These are phyloP conservation scores for Huntiella moniliformis DNA, from an alignment of 2,329 filamentous ascomycete genomes.

Conservation along the genomic window DNA sequence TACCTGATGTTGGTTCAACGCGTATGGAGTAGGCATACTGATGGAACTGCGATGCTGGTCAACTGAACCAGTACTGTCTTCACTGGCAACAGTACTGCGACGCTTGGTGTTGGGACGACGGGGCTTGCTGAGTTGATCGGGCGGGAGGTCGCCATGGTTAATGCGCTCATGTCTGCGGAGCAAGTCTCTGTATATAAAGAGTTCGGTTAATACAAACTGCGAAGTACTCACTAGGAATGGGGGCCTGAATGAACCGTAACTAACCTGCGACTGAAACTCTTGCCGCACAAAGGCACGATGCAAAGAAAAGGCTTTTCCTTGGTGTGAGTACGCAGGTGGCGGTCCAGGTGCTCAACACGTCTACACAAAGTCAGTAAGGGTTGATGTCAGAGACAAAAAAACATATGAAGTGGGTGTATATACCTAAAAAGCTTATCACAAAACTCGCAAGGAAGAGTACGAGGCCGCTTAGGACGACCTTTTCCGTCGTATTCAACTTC, in stretches of 20 bases:
- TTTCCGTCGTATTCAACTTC: constrained; percentile 20
- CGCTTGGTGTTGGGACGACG: constrained; percentile 14
- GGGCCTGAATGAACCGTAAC: constrained; percentile 14
- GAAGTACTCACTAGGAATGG: neutral
- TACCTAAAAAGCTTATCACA: constrained; percentile 45
- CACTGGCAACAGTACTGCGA: neutral
- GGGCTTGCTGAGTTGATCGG: constrained; percentile 18
- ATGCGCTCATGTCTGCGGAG: constrained; percentile 46
- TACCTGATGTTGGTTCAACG: too few relatives aligned
- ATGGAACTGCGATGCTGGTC: too few relatives aligned
- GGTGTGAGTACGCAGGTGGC: constrained; percentile 45
- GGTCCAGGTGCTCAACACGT: constrained; percentile 45
- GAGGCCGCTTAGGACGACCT: constrained; percentile 37
- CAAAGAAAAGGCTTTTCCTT: constrained; percentile 47
- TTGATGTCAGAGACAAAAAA: constrained; percentile 7
- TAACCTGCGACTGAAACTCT: constrained; percentile 44
- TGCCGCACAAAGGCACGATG: constrained; percentile 39
- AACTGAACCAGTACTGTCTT: neutral
- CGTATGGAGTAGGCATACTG: too few relatives aligned
- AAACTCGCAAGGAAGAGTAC: constrained; percentile 43
- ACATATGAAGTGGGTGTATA: constrained; percentile 16
- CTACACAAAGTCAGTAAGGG: constrained; percentile 19
- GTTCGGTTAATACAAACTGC: too few relatives aligned
- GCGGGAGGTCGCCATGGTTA: constrained; percentile 33
- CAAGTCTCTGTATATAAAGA: constrained; percentile 29